Evolutionary conservation across 2,329 filamentous ascomycete species (phyloP).

Genomic region (Colletotrichum musicola): DNA sequence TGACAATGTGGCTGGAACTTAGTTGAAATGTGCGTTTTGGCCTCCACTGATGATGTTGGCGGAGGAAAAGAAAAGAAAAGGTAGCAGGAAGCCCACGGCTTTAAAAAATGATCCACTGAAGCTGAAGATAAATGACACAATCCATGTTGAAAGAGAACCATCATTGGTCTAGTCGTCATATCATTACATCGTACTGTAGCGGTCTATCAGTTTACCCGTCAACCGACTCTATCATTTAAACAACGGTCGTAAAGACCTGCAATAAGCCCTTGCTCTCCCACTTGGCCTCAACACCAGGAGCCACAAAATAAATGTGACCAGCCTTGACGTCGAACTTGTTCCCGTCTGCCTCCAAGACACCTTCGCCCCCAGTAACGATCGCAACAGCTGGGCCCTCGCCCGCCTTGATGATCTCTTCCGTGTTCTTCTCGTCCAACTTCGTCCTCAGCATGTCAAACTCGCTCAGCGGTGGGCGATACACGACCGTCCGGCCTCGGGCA

Average conservation of each 20-base stretch:
- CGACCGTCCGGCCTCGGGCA: slow-evolving; percentile 69
- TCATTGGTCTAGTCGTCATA: not conserved
- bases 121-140: no score
- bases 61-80: no score
- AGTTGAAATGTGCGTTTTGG: no score
- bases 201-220: not conserved
- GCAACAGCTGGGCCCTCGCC: slow-evolving; percentile 73
- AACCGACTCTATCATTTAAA: not conserved
- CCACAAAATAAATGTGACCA: slow-evolving; percentile 77
- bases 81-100: no score
- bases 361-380: slow-evolving; percentile 71
- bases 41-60: no score
- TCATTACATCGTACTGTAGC: slow-evolving; percentile 13
- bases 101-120: no score
- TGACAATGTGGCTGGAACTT: no score
- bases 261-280: slow-evolving; percentile 49
- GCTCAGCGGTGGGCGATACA: slow-evolving; percentile 76
- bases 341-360: slow-evolving; percentile 66
- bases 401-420: slow-evolving; percentile 68
- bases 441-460: slow-evolving; percentile 79
- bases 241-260: slow-evolving; percentile 54
- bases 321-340: slow-evolving; percentile 67
- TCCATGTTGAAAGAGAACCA: no score
- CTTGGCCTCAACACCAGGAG: slow-evolving; percentile 58
- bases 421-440: slow-evolving; percentile 66